A percentile compares a stretch with the other conserved stretches of the same genome.
These are phyloP conservation scores for Alternaria rosae DNA, from an alignment of 2,329 filamentous ascomycete genomes.

Conservation along the genomic window DNA sequence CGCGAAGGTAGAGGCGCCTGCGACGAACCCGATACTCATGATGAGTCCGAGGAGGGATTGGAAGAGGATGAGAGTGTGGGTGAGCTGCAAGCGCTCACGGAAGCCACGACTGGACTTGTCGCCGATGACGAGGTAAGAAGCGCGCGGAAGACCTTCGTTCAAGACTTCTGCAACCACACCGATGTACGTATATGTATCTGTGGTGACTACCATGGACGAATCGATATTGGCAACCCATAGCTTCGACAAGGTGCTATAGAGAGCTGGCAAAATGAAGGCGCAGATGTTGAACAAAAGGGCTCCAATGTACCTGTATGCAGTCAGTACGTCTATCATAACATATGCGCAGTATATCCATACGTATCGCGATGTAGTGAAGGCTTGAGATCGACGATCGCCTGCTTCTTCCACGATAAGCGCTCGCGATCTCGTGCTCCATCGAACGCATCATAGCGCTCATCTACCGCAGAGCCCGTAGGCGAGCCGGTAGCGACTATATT, in stretches of 20 bases:
- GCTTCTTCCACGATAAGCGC: conserved; percentile 19
- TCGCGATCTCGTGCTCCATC: background rate
- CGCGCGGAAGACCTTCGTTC: conserved; percentile 75
- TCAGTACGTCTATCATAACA: background rate
- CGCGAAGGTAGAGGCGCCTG: conserved; percentile 63
- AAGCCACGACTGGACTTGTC: conserved; percentile 64
- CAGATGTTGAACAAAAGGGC: conserved; percentile 68
- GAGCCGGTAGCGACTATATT: conserved; percentile 4
- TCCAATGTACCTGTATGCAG: conserved; percentile 56
- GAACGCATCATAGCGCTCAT: background rate
- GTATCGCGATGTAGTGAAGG: conserved; percentile 18
- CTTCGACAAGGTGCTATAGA: conserved; percentile 73
- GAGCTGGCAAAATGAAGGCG: conserved; percentile 70
- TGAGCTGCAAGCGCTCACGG: conserved; percentile 62
- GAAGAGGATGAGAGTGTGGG: conserved; percentile 64
- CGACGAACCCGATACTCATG: conserved; percentile 67
- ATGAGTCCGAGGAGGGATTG: conserved; percentile 66
- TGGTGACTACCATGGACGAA: conserved; percentile 67
- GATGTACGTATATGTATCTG: conserved; percentile 74
- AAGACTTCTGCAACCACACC: conserved; percentile 71
- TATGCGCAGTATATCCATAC: conserved; percentile 7
- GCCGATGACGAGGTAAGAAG: conserved; percentile 73
- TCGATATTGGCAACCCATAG: conserved; percentile 76
- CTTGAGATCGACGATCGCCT: conserved; percentile 20
- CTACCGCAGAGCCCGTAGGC: background rate